Conservation (phyloP, 2,329 filamentous ascomycete genomes). For the Paecilomyces sp. region DNA sequence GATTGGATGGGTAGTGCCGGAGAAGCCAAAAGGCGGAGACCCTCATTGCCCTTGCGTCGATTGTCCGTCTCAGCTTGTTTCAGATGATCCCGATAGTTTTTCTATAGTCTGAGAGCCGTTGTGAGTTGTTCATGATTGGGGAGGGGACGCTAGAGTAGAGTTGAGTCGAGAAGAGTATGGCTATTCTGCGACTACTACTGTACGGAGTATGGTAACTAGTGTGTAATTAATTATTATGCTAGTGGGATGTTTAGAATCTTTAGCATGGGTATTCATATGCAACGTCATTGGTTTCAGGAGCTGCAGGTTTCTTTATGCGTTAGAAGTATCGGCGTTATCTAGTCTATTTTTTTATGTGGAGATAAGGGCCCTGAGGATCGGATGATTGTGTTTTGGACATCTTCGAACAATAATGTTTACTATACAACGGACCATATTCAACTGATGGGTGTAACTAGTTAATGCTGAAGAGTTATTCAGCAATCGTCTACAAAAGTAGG, state of each 20-base stretch:
- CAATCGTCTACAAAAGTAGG: background rate
- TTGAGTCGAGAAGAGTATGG: no score
- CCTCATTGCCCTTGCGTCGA: background rate
- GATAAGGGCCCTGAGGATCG: background rate
- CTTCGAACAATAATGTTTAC: background rate
- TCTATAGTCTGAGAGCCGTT: background rate
- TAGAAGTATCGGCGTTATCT: background rate
- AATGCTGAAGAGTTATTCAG: background rate
- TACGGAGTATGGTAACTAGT: no score
- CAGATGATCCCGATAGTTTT: background rate
- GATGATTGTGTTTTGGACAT: background rate
- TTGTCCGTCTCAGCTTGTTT: background rate
- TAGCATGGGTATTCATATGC: background rate
- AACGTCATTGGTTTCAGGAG: background rate
- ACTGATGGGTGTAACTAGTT: background rate
- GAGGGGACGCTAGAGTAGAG: no score
- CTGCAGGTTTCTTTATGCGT: background rate
- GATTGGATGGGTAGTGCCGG: no score
- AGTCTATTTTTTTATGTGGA: background rate
- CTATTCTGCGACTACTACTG: no score
- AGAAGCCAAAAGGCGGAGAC: no score
- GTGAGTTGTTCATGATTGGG: no score
- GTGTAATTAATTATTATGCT: no score
- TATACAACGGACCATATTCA: background rate
- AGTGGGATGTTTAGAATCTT: no score